Evolutionary conservation across 306 rosid genomes (phyloP), one percentile per base, ranked within the genome.

Genomic region (Pachyrhizus erosus): DNA sequence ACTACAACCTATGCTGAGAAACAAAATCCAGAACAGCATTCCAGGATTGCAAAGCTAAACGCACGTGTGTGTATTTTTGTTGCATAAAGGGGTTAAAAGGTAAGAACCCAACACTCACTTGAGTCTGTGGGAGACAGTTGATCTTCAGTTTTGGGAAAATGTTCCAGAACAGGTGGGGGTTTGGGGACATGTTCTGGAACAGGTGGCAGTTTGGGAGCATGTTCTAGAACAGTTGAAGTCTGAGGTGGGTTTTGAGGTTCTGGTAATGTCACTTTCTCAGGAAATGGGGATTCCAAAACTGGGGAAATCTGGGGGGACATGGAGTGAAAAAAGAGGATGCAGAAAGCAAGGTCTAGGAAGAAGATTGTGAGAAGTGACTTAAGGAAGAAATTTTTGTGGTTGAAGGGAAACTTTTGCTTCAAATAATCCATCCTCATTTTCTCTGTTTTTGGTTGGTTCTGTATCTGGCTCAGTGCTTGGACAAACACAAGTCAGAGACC

Each of bases 301-400:
- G 93, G 81, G 21, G 94, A 83, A 81, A 87, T 71, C 33, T 70
- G 86, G 2, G 87, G 39, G 58, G 92, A 86, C 1, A 85, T 58
- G 70, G 92, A 88, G 67, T 87, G 84, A 20, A 84, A 85, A 77
- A 93, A 76, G 60, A 90, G 72, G 20, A 96, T 75, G 29, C 96
- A 92, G 68, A 87, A 88, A 51, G 92, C 92, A 42, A 96, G 76
- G 64, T 91, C 97, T 37, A 89, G 5, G 37, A 92, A 79, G 58
- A 93, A 87, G 33, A 90, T 31, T 42, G 87, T 80, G 18, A 88
- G 84, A 5, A 80, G 83, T 31, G 88, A 68, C 88, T 92, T 93
- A 33, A 89, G 61, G 6, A 87, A 69, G 77, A 87, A 34, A 5
- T 66, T 80, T 65, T 82, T 93, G 80, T 86, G 92, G 76, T 86